Base-by-base conservation (phyloP, 2,329 filamentous ascomycete genomes). In the Hymenoscyphus albidus region DNA sequence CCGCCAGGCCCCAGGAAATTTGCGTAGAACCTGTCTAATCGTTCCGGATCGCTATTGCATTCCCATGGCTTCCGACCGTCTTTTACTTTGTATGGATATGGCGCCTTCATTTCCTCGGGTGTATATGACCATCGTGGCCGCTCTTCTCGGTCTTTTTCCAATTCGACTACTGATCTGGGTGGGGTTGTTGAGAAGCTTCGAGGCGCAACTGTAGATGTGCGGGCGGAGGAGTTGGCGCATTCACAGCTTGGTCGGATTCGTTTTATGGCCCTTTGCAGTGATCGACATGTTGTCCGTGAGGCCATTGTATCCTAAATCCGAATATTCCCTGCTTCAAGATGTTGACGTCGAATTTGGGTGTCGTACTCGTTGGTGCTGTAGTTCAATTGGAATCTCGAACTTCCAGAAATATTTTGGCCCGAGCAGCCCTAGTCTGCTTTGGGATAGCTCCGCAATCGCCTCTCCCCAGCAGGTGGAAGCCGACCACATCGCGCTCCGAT, bases 1-100 rank as follows among this genome's bases (percentile, higher is more conserved):
- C 91, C 91, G 57, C 84, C 87, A 58, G 81, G 81, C 5, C 93
- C 94, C 63, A 98, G 79, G 70, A 98, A 84, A 62, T 82, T 82
- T 70, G 85, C 82, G 77, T 97, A 96, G 77, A 92, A 90, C 59
- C 85, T 81, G 76, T 98, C 90, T 63, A 99, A 81, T 73, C 82
- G 82, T 69, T 80, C 82, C 10, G 91, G 91, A 74, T 93, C 87
- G 22, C 85, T 83, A 78, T 98, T 98, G 76, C 93, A 88, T 71
- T 75, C 75, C 85, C 86, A 94, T 74, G 76, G 73, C 68, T 81
- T 83, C 67, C 71, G 76, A 62, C 80, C 85, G 73, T 81, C 80
- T 78, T 79, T 86, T 74, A 80, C 82, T 69, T 79, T 83, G 59
- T 65, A 67, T 75, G 88, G 80, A 91, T 66, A 85, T 0, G 87